Evolutionary conservation across 805 yeast species (phyloP).

Genomic region (Nematodospora valgi): DNA sequence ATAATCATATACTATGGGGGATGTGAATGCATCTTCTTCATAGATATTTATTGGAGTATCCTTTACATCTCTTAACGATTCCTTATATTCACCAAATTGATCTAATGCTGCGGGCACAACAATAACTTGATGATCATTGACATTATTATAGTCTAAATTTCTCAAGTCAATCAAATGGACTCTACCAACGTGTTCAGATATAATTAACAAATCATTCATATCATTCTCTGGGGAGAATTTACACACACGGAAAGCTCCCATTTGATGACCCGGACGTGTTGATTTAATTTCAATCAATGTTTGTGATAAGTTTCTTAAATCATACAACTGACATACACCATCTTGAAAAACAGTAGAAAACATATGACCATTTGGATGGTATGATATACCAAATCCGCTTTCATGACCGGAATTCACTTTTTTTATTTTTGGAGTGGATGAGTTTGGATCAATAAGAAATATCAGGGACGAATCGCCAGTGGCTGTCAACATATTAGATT

Average conservation of each 20-base stretch:
- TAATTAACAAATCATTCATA: constrained; percentile 69
- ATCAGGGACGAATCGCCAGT: constrained; percentile 79
- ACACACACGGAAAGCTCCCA: constrained; percentile 67
- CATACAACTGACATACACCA: constrained; percentile 76
- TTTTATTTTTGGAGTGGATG: constrained; percentile 22
- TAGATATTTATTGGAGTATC: constrained; percentile 6
- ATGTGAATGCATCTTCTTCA: constrained; percentile 16
- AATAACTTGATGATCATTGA: constrained; percentile 69
- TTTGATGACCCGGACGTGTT: constrained; percentile 51
- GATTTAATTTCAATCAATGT: constrained; percentile 58
- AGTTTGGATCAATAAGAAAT: constrained; percentile 49
- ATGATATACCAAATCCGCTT: constrained; percentile 80
- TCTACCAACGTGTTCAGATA: constrained; percentile 83
- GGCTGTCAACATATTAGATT: constrained; percentile 33
- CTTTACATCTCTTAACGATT: background rate
- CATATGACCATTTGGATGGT: constrained; percentile 67
- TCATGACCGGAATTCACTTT: constrained; percentile 61
- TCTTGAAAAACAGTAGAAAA: constrained; percentile 85
- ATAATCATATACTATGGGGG: constrained; percentile 42
- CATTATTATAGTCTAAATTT: constrained; percentile 38
- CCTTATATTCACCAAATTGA: constrained; percentile 31
- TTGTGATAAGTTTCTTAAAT: constrained; percentile 54
- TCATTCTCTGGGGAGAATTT: constrained; percentile 49
- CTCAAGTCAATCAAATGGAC: constrained; percentile 83
- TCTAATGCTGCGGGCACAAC: constrained; percentile 54